Evolutionary conservation across 2,329 filamentous ascomycete species (phyloP).

Genomic region (Apiospora sp.): DNA sequence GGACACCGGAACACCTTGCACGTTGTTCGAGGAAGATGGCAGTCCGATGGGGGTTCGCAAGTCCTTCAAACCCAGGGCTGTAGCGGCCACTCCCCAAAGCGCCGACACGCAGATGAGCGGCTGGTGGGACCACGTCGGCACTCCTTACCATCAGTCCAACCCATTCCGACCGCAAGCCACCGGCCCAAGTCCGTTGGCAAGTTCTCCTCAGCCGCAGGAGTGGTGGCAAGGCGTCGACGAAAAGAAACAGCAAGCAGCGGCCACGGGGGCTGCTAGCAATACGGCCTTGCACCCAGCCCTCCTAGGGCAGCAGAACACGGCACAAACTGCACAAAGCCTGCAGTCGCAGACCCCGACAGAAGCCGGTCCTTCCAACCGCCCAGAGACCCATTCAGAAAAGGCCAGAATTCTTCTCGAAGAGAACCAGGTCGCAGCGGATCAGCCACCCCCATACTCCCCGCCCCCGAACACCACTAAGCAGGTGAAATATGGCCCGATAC

Average conservation of each 20-base stretch:
- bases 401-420: constrained; percentile 49
- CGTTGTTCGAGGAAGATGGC: constrained; percentile 76
- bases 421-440: constrained; percentile 45
- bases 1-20: constrained; percentile 61
- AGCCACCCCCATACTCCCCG: constrained; percentile 65
- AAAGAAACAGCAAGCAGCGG: constrained; percentile 27
- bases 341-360: constrained; percentile 38
- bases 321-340: constrained; percentile 32
- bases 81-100: constrained; percentile 52
- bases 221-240: constrained; percentile 40
- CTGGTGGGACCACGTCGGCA: constrained; percentile 82
- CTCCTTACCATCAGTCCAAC: constrained; percentile 48
- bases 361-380: constrained; percentile 31
- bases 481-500: constrained; percentile 63
- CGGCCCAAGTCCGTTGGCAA: constrained; percentile 39
- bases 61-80: constrained; percentile 48
- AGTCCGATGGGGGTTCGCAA: constrained; percentile 50
- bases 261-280: neutral
- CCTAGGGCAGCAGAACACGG: constrained; percentile 31
- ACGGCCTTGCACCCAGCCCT: neutral
- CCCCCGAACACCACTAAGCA: constrained; percentile 48
- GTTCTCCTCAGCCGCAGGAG: constrained; percentile 32
- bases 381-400: constrained; percentile 47
- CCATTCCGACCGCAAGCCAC: constrained; percentile 53
- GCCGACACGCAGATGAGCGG: constrained; percentile 68